Evolutionary conservation across 768 basidiomycete genomes (phyloP), one percentile per base, ranked within the genome.

Genomic region (Podaxis rugospora): DNA sequence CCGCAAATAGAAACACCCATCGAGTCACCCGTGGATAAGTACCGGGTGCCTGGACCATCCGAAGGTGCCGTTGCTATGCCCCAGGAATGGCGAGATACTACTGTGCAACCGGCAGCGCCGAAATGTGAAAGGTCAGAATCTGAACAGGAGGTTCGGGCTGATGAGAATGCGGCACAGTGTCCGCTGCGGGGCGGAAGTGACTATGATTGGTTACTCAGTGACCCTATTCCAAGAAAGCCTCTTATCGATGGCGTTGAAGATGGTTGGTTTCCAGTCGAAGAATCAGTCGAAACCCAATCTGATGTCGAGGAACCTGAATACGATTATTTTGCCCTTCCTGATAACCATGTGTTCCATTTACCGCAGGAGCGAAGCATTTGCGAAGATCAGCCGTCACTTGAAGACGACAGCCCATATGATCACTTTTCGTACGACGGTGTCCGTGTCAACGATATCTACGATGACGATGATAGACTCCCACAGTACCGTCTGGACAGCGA

Each of bases 121-220:
- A 18, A 44, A n/a, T 5, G n/a, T n/a, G 18, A 14, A 16, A 5
- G n/a, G 18, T 4, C n/a, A 44, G n/a, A 44, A n/a, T 14, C n/a
- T 16, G 42, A 18, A 21, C 42, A 44, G 14, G 32, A 32, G 6
- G 18, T 7, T n/a, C 18, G 42, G 16, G 16, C 23, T 14, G 13
- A 39, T 14, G 54, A 55, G 21, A 21, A 55, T 40, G 9, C 35
- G 2, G 28, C 25, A 6, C 40, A 27, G 4, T 46, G 28, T 25
- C 27, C 10, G n/a, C 39, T 25, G 21, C 23, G n/a, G 14, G 16
- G 32, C 10, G 11, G n/a, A 47, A 23, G 9, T 14, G 18, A 39
- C 47, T 59, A 23, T 13, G 57, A 59, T 37, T 59, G 57, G 57
- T 25, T 59, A 3, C 57, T 59, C 23, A 59, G 49, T 28, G 57